These are phyloP conservation scores for Lentinula boryana DNA, from an alignment of 768 basidiomycete species.

Conservation along the genomic window DNA sequence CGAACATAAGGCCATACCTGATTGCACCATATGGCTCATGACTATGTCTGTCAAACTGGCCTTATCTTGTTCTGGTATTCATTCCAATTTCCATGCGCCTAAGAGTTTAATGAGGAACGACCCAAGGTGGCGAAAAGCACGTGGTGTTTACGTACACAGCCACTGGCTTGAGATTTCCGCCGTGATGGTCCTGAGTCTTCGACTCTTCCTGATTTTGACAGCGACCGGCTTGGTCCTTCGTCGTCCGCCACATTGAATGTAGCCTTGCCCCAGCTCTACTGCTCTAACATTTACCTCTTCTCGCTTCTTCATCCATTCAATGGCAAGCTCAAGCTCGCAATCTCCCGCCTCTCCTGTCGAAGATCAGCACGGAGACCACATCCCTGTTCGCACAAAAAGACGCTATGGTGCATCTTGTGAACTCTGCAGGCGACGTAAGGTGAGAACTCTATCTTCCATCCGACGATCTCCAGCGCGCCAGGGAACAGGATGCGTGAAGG, in stretches of 20 bases:
- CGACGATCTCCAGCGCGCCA: neutral
- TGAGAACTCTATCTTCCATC: neutral
- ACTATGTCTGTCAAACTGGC: neutral
- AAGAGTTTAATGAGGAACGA: neutral
- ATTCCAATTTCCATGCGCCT: too few species aligned
- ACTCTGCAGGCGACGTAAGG: conserved; percentile 7
- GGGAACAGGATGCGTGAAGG: neutral
- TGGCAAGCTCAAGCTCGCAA: conserved; percentile 7
- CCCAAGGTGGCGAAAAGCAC: neutral
- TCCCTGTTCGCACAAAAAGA: conserved; percentile 8
- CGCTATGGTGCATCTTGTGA: conserved; percentile 9
- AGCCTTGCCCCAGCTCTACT: neutral
- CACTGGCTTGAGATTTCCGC: neutral
- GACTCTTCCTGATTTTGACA: neutral
- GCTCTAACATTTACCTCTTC: neutral
- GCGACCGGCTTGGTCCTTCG: neutral
- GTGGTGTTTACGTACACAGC: neutral
- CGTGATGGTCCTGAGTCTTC: neutral
- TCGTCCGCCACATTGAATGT: neutral
- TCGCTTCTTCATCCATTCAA: neutral
- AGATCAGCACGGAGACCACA: neutral
- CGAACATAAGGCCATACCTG: neutral
- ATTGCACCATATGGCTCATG: neutral
- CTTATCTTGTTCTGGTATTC: neutral
- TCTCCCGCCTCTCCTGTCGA: conserved; percentile 1